A percentile compares a stretch with the other conserved stretches of the same genome.
These are phyloP conservation scores for Excoecaria cochinchinensis DNA, from an alignment of 345 rosid genomes.

Conservation along the genomic window DNA sequence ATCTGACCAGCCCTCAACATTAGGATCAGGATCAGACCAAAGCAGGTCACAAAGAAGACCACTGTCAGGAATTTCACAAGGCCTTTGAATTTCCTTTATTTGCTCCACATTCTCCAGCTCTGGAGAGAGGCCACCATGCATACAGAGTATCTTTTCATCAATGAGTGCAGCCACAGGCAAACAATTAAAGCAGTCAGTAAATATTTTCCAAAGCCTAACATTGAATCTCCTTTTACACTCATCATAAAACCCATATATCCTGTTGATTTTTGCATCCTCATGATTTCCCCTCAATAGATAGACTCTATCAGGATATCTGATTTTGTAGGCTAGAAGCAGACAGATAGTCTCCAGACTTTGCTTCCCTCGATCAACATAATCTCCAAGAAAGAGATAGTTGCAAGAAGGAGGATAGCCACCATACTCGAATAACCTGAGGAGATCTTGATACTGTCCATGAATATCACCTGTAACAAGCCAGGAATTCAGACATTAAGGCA, in stretches of 20 bases:
- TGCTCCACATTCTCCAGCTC: constrained; percentile 69
- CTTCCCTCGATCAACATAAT: constrained; percentile 96
- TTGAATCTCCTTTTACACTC: constrained; percentile 97
- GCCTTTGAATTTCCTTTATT: constrained; percentile 76
- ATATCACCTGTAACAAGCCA: constrained; percentile 65
- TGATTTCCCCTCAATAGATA: constrained; percentile 93
- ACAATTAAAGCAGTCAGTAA: constrained; percentile 90
- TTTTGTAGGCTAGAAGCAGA: constrained; percentile 90
- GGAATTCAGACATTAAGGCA: background rate
- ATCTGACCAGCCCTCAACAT: constrained; percentile 68
- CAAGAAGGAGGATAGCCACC: constrained; percentile 93
- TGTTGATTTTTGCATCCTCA: constrained; percentile 94
- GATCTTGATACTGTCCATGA: constrained; percentile 97
- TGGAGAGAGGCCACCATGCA: constrained; percentile 98
- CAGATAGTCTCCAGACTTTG: constrained; percentile 98
- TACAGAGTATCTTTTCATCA: constrained; percentile 86
- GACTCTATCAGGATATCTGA: constrained; percentile 71
- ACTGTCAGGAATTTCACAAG: constrained; percentile 82
- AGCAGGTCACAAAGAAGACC: constrained; percentile 96
- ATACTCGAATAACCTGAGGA: constrained; percentile 72
- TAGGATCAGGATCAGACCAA: constrained; percentile 94
- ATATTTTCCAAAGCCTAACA: constrained; percentile 91
- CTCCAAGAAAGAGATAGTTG: constrained; percentile 91
- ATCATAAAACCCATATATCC: constrained; percentile 96
- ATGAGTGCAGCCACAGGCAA: constrained; percentile 91